These are phyloP conservation scores for Chrysochromulina parva DNA, from an alignment of 78 protist genomes.

Conservation along the genomic window DNA sequence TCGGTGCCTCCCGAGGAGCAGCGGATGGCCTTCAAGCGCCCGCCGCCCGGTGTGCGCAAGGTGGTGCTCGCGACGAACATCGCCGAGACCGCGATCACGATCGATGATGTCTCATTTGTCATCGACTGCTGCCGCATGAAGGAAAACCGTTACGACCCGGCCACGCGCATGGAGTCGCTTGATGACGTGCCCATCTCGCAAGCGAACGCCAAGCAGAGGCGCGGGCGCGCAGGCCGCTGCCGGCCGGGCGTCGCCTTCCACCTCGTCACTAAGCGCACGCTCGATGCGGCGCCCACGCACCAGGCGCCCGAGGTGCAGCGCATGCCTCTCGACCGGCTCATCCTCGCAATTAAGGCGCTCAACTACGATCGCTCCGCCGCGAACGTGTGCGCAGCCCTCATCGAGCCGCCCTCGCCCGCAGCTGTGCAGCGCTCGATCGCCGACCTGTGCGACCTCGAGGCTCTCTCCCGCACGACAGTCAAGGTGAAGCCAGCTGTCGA, in stretches of 20 bases:
- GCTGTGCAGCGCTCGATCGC: too few relatives aligned
- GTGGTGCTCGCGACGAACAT: constrained; percentile 19
- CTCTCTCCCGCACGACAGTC: too few relatives aligned
- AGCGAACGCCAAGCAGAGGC: constrained; percentile 88
- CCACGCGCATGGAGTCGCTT: constrained; percentile 55
- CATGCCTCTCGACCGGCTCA: constrained; percentile 75
- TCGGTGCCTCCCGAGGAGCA: constrained; percentile 27
- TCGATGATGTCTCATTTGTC: constrained; percentile 76
- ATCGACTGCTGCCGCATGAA: constrained; percentile 88
- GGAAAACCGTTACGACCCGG: constrained; percentile 61
- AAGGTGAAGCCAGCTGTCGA: too few relatives aligned
- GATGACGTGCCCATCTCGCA: constrained; percentile 26
- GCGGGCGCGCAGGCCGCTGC: constrained; percentile 96
- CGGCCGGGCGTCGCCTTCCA: constrained; percentile 63
- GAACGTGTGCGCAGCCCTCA: background rate
- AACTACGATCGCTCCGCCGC: background rate
- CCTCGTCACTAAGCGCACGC: background rate
- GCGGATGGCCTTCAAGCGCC: background rate
- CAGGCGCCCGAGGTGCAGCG: constrained; percentile 86
- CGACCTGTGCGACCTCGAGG: too few relatives aligned
- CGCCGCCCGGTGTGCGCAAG: constrained; percentile 34
- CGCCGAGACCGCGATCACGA: constrained; percentile 72
- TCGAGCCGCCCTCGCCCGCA: too few relatives aligned
- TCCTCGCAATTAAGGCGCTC: constrained; percentile 79
- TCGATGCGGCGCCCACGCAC: background rate